Base-by-base conservation (phyloP, 2,329 filamentous ascomycete species). In the Verticillium longisporum region DNA sequence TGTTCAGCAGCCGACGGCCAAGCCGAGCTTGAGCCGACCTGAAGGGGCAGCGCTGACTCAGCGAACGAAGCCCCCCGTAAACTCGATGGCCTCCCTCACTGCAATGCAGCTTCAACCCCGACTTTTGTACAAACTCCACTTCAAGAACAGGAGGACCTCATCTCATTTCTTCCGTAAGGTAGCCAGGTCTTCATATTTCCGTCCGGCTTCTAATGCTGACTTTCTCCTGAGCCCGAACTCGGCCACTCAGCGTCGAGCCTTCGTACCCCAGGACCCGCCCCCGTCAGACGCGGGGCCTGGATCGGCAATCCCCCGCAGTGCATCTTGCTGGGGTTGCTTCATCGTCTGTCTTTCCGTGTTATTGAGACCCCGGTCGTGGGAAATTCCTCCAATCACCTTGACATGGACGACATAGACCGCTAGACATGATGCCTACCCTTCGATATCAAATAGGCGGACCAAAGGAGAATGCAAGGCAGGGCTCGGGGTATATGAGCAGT, bases 271-370 rank as follows among this genome's bases (percentile, higher is more conserved):
- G 45, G 45, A 50, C 45, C 45, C 45, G 45, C 45, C 45, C 31
- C 55, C 55, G 37, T 34, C n/a, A 21, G 37, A 41, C 56, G 56
- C 56, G 56, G 56, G 56, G 37, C 56, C 56, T 41, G 18, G 56
- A 58, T 58, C 56, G 36, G 56, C 56, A 45, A 18, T 58, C 56
- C 56, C 56, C 56, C 38, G 56, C 56, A 45, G 18, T 31, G 31
- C 37, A 18, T 15, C 37, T 31, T 14, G 36, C 38, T 58, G 50
- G 56, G 26, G 9, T 50, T 41, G n/a, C 37, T 34, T 58, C 18
- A 6, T 21, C 45, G 18, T 50, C 45, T 26, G 18, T 50, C 45
- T 38, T 32, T 58, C 56, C 26, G 15, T n/a, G 56, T 32, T 38
- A 14, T 53, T 26, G 15, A 50, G 13, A 31, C 26, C 56, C 21